Evolutionary conservation across 768 basidiomycete species (phyloP).

Genomic region (Leccinum fibrillosum): DNA sequence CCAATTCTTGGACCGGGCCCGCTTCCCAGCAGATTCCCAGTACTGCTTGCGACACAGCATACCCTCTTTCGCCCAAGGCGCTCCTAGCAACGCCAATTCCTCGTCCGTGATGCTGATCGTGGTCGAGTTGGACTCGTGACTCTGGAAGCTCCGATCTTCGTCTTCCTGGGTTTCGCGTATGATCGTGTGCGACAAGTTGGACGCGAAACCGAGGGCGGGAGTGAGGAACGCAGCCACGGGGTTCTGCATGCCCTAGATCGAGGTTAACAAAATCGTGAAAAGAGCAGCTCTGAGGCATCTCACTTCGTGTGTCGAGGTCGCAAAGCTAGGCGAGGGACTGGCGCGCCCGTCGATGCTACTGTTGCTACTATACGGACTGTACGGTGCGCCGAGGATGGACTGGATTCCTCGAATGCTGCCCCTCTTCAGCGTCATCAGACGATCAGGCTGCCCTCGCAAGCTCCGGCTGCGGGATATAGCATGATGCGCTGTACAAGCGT

Average conservation of each 20-base stretch:
- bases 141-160: constrained; percentile 68
- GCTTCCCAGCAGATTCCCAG: constrained; percentile 80
- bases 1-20: constrained; percentile 89
- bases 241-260: constrained; percentile 51
- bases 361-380: constrained; percentile 81
- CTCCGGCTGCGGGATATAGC: constrained; percentile 65
- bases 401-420: constrained; percentile 89
- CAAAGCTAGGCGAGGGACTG: constrained; percentile 92
- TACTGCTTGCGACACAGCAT: constrained; percentile 94
- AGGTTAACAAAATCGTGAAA: neutral
- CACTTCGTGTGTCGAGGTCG: constrained; percentile 85
- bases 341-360: constrained; percentile 82
- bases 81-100: constrained; percentile 89
- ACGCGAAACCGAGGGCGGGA: constrained; percentile 93
- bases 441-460: constrained; percentile 65
- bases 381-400: constrained; percentile 67
- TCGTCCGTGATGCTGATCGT: constrained; percentile 90
- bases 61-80: constrained; percentile 99
- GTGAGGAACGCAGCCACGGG: constrained; percentile 70
- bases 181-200: constrained; percentile 93
- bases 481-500: constrained; percentile 37
- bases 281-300: constrained; percentile 8
- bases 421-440: constrained; percentile 77
- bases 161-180: constrained; percentile 93
- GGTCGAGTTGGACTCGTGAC: constrained; percentile 62